phyloP scores from a whole-genome alignment of 208 protist genomes.

The Herpetomonas samuelpessoai region DNA sequence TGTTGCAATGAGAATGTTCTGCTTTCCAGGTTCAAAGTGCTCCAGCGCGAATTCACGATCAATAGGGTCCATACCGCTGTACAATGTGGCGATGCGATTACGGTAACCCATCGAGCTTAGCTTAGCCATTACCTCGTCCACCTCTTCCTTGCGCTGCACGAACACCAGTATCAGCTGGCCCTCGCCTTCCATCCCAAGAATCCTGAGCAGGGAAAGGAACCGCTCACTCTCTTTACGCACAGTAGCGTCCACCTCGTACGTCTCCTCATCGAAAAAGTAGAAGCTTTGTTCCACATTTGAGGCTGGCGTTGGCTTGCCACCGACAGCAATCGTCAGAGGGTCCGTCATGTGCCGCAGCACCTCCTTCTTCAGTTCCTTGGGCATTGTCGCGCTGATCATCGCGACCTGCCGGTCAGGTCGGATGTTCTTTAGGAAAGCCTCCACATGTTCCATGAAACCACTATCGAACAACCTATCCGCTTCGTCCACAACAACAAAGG shows the following conservation, averaged over 20 bases:
- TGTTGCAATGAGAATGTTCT: constrained; percentile 91
- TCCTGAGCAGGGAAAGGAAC: constrained; percentile 81
- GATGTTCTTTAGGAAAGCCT: constrained; percentile 87
- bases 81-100: constrained; percentile 72
- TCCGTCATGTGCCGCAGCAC: constrained; percentile 68
- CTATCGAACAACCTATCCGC: constrained; percentile 94
- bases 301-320: constrained; percentile 73
- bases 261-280: constrained; percentile 85
- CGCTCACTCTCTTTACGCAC: constrained; percentile 53
- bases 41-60: constrained; percentile 89
- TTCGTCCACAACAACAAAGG: constrained; percentile 93
- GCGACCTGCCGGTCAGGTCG: constrained; percentile 85
- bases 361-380: constrained; percentile 75
- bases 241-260: constrained; percentile 62
- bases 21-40: constrained; percentile 79
- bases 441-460: constrained; percentile 93
- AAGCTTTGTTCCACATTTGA: constrained; percentile 92
- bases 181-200: constrained; percentile 81
- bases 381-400: constrained; percentile 93
- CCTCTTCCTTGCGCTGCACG: constrained; percentile 86
- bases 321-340: constrained; percentile 88
- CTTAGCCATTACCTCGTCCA: constrained; percentile 81
- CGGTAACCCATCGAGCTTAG: constrained; percentile 79
- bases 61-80: constrained; percentile 91
- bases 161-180: constrained; percentile 91